A percentile compares a stretch with the other conserved stretches of the same genome.
phyloP scores from a whole-genome alignment of 345 rosid genomes.

The Euclidium syriacum region DNA sequence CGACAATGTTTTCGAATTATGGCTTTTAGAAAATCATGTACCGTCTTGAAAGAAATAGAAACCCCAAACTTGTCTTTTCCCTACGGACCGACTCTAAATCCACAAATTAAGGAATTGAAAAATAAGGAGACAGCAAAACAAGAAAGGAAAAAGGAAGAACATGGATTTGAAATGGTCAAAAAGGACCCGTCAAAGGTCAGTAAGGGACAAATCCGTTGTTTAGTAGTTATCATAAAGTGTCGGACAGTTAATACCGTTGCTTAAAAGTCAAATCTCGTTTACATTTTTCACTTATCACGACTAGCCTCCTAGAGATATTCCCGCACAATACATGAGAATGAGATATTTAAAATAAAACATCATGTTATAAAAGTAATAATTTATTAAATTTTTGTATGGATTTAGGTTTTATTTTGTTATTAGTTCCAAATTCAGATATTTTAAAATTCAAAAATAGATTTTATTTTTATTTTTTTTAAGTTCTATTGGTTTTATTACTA shows the following conservation, averaged over 20 bases:
- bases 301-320: too few relatives aligned
- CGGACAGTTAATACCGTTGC: constrained; percentile 36
- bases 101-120: constrained; percentile 26
- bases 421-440: too few relatives aligned
- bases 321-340: too few relatives aligned
- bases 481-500: too few relatives aligned
- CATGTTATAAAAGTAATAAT: too few relatives aligned
- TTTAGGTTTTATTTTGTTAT: too few relatives aligned
- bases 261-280: constrained; percentile 21
- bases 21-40: constrained; percentile 18
- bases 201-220: constrained; percentile 28
- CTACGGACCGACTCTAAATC: constrained; percentile 27
- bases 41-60: constrained; percentile 14
- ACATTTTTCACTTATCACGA: constrained; percentile 20
- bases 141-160: constrained; percentile 22
- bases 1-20: constrained; percentile 19
- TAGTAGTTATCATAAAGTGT: constrained; percentile 24
- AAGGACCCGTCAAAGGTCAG: constrained; percentile 27
- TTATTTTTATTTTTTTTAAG: too few relatives aligned
- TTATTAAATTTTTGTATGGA: too few relatives aligned
- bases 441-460: too few relatives aligned
- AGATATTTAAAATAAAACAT: too few relatives aligned
- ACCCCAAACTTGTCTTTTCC: not conserved
- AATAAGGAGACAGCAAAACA: constrained; percentile 26
- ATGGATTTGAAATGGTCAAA: constrained; percentile 26